Percentiles rank a stretch among this genome's conserved stretches.
These are phyloP conservation scores for Auriscalpium vulgare DNA, from an alignment of 768 basidiomycete species.

Conservation along the genomic window DNA sequence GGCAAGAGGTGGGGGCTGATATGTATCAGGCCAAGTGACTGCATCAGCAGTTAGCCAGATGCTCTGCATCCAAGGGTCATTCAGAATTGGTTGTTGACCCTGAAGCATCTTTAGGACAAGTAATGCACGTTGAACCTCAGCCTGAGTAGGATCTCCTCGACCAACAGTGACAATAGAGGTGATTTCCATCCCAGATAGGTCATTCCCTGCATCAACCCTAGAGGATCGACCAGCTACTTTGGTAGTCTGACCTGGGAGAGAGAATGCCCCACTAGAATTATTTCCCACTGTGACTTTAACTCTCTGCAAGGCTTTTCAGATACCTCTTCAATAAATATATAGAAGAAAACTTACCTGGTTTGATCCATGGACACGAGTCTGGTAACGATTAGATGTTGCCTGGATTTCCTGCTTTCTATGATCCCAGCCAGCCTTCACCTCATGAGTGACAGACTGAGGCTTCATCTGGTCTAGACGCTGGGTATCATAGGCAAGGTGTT, in stretches of 20 bases:
- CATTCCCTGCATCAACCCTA: conserved; percentile 16
- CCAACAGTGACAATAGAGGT: conserved; percentile 41
- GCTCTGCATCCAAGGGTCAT: conserved; percentile 31
- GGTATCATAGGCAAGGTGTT: conserved; percentile 7
- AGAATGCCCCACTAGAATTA: conserved; percentile 18
- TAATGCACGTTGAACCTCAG: conserved; percentile 37
- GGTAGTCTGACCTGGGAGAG: conserved; percentile 16
- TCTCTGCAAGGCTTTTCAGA: neutral
- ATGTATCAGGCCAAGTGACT: conserved; percentile 30
- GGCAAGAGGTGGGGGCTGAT: conserved; percentile 14
- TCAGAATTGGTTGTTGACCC: conserved; percentile 19
- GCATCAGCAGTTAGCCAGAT: conserved; percentile 26
- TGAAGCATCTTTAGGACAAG: conserved; percentile 29
- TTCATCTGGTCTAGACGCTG: conserved; percentile 6
- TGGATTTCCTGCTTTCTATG: conserved; percentile 6
- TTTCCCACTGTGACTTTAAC: conserved; percentile 15
- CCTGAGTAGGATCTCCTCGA: conserved; percentile 46
- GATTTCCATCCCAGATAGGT: conserved; percentile 25
- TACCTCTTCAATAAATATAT: neutral
- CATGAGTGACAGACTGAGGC: conserved; percentile 4
- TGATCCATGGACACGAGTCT: conserved; percentile 1
- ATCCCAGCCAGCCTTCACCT: conserved; percentile 4
- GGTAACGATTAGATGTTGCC: conserved; percentile 3
- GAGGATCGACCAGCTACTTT: conserved; percentile 14
- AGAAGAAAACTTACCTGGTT: neutral